Conservation (phyloP, 257 asterid genomes). For the Plantago ovata region DNA sequence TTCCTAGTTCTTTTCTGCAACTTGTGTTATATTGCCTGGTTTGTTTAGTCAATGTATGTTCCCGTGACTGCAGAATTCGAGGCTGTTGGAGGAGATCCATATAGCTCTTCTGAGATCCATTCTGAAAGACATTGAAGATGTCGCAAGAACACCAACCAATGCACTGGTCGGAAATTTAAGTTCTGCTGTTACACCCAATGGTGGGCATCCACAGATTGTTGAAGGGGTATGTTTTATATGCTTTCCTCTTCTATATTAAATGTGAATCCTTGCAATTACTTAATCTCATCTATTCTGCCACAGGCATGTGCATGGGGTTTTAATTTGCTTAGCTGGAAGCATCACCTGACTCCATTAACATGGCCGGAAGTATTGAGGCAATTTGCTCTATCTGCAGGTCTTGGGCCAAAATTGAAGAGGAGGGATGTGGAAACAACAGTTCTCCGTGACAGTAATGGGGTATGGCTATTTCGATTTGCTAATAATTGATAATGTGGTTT, state of each 20-base stretch:
- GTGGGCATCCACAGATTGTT: slow-evolving; percentile 75
- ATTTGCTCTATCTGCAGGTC: slow-evolving; percentile 86
- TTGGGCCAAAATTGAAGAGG: slow-evolving; percentile 79
- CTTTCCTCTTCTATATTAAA: slow-evolving; percentile 16
- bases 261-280: slow-evolving; percentile 19
- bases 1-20: slow-evolving; percentile 5
- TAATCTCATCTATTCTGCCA: slow-evolving; percentile 20
- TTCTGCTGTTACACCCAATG: slow-evolving; percentile 51
- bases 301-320: slow-evolving; percentile 98
- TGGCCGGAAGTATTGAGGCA: slow-evolving; percentile 97
- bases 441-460: slow-evolving; percentile 64
- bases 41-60: slow-evolving; percentile 5
- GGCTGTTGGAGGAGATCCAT: slow-evolving; percentile 83
- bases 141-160: slow-evolving; percentile 56
- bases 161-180: slow-evolving; percentile 46
- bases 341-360: slow-evolving; percentile 66
- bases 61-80: slow-evolving; percentile 51
- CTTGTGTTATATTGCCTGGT: slow-evolving; percentile 1
- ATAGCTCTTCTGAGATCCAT: slow-evolving; percentile 67
- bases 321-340: slow-evolving; percentile 79
- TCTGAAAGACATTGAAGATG: slow-evolving; percentile 82
- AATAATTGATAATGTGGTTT: too few relatives aligned
- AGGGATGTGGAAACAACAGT: slow-evolving; percentile 27
- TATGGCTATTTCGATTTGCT: slow-evolving; percentile 25
- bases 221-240: slow-evolving; percentile 62